A percentile compares a stretch with the other conserved stretches of the same genome.
These are phyloP conservation scores for Drechslerella stenobrocha DNA, from an alignment of 2,329 filamentous ascomycete species.

Conservation along the genomic window DNA sequence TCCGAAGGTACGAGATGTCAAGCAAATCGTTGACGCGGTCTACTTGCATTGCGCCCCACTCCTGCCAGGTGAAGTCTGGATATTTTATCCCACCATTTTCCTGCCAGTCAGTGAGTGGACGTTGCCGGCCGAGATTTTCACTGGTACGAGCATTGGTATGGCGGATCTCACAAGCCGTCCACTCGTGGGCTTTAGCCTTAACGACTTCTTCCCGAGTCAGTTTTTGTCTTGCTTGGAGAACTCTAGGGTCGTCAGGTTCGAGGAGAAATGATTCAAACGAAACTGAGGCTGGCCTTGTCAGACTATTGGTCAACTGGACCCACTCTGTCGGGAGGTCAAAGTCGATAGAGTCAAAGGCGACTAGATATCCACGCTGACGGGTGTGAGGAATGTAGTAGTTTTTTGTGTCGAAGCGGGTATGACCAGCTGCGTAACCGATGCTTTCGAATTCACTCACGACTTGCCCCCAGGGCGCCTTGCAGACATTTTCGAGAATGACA, in stretches of 20 bases:
- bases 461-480: constrained; percentile 63
- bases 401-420: constrained; percentile 66
- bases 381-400: constrained; percentile 75
- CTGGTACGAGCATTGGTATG: constrained; percentile 63
- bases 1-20: constrained; percentile 64
- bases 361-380: constrained; percentile 64
- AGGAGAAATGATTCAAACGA: constrained; percentile 63
- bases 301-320: constrained; percentile 57
- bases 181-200: constrained; percentile 57
- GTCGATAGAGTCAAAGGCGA: constrained; percentile 60
- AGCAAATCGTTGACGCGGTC: constrained; percentile 68
- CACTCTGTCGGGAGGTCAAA: constrained; percentile 56
- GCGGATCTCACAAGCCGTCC: constrained; percentile 64
- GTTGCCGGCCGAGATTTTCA: constrained; percentile 61
- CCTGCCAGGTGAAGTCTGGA: constrained; percentile 63
- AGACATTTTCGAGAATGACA: constrained; percentile 74
- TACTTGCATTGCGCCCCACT: constrained; percentile 58
- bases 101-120: constrained; percentile 66
- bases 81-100: constrained; percentile 61
- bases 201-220: constrained; percentile 55
- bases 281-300: constrained; percentile 64
- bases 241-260: constrained; percentile 61
- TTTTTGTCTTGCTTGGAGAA: constrained; percentile 61
- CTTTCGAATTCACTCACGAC: constrained; percentile 59
- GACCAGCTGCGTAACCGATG: constrained; percentile 63